Evolutionary conservation across 257 asterid species (phyloP).

Genomic region (Nicotiana paniculata): DNA sequence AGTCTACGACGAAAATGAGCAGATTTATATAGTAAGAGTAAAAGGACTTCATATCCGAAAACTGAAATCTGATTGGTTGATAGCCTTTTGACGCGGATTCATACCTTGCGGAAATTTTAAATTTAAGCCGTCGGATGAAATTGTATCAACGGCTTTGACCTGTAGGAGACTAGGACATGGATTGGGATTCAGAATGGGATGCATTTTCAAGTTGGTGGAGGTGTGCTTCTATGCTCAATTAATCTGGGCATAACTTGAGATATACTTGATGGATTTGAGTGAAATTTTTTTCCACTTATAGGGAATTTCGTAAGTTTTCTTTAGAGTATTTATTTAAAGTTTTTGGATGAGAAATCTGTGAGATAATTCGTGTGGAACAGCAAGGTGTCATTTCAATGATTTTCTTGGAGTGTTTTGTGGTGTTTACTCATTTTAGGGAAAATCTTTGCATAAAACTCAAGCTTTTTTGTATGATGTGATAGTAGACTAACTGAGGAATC

Average conservation of each 20-base stretch:
- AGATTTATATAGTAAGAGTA: slow-evolving; percentile 42
- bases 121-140: slow-evolving; percentile 52
- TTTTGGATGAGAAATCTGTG: not conserved
- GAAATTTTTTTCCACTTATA: slow-evolving; percentile 18
- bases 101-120: slow-evolving; percentile 32
- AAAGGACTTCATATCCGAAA: slow-evolving; percentile 26
- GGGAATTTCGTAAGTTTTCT: slow-evolving; percentile 48
- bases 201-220: slow-evolving; percentile 19
- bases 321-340: not conserved
- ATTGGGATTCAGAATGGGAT: slow-evolving; percentile 24
- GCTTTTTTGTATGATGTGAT: slow-evolving; percentile 4
- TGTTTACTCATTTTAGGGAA: slow-evolving; percentile 21
- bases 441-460: slow-evolving; percentile 12
- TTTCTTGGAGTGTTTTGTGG: slow-evolving; percentile 19
- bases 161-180: slow-evolving; percentile 22
- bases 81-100: slow-evolving; percentile 50
- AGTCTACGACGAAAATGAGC: slow-evolving; percentile 14
- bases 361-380: slow-evolving; percentile 24
- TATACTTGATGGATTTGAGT: slow-evolving; percentile 15
- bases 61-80: slow-evolving; percentile 53
- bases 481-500: slow-evolving; percentile 17
- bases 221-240: slow-evolving; percentile 70
- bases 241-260: slow-evolving; percentile 26
- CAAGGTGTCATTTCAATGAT: slow-evolving; percentile 38
- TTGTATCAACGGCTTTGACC: slow-evolving; percentile 48